Evolutionary conservation across 148 eudicot species (phyloP), one percentile per base, ranked within the genome.

Genomic region (Chenopodium suecicum): DNA sequence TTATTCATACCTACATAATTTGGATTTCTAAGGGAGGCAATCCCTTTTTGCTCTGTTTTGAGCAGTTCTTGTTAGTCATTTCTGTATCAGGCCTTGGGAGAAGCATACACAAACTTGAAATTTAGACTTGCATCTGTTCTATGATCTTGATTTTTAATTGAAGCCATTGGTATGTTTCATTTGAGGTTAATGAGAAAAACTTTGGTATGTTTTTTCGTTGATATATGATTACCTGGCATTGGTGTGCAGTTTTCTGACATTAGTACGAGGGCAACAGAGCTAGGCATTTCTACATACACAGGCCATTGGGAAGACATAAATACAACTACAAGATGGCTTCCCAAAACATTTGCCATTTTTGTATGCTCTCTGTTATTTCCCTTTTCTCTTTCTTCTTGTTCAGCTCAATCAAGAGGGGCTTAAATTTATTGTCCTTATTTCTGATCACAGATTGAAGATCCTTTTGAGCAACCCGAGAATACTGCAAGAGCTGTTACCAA

Each of bases 251-350:
- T 91, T 83, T 84, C 87, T 71, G 88, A 91, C 81, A 92, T 95
- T 56, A 81, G 84, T 80, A 71, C 70, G 19, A 93, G 88, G 88
- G 93, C 98, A 44, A 31, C 78, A 76, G 85, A 86, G 6, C 91
- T 90, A 84, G 99, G 98, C 75, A 88, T 95, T 41, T 87, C 92
- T 82, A 77, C 90, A 37, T 89, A 82, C 86, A 86, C 86, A 65
- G 98, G 98, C 81, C 88, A 58, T 75, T 88, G 92, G 95, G 98
- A 93, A 83, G 87, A 86, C 70, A 90, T 95, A 11, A 78, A 71
- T 37, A 84, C 83, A 80, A 95, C 94, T 84, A 91, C 86, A 86
- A 86, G 90, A 88, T 95, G 99, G 99, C 90, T 88, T 71, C 98
- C 98, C n/a, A 88, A 87, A 88, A 94, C 94, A 63, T 90, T 87